Evolutionary conservation across 1,139 yeast species (phyloP).

Genomic region (Torulaspora globosa): DNA sequence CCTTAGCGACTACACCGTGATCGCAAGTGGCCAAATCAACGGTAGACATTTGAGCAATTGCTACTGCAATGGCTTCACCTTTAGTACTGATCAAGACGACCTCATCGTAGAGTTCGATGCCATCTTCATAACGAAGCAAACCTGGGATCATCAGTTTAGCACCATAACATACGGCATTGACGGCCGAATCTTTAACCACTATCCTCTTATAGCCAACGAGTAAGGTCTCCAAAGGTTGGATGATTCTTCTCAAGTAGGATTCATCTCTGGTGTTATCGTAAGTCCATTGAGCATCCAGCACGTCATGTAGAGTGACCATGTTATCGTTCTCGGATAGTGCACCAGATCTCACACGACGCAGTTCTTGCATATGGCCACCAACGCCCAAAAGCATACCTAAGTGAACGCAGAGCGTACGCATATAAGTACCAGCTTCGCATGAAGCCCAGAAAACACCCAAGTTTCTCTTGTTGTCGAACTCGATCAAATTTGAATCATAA

Average conservation of each 20-base stretch:
- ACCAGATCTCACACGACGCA: constrained; percentile 98
- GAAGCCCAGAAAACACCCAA: constrained; percentile 99
- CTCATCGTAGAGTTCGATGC: constrained; percentile 95
- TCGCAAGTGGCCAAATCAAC: constrained; percentile 95
- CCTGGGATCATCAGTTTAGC: constrained; percentile 99
- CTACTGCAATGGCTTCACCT: constrained; percentile 99
- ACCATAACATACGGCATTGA: constrained; percentile 97
- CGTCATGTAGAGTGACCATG: constrained; percentile 94
- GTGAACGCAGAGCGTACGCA: constrained; percentile 98
- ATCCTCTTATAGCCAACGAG: constrained; percentile 93
- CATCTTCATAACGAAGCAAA: constrained; percentile 93
- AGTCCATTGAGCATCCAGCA: constrained; percentile 95
- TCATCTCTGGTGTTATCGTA: constrained; percentile 97
- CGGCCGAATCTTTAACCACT: constrained; percentile 97
- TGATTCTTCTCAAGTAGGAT: constrained; percentile 86
- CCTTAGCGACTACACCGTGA: constrained; percentile 98
- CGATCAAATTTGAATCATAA: constrained; percentile 91
- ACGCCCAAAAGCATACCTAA: constrained; percentile 97
- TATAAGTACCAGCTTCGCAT: constrained; percentile 99
- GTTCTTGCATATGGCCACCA: constrained; percentile 99
- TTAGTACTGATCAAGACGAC: constrained; percentile 97
- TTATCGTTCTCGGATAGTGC: constrained; percentile 87
- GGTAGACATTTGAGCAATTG: constrained; percentile 98
- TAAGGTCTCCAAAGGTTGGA: constrained; percentile 91
- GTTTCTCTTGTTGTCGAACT: constrained; percentile 94